Base-by-base conservation (phyloP, 805 yeast genomes). In the Lipomyces sp. region DNA sequence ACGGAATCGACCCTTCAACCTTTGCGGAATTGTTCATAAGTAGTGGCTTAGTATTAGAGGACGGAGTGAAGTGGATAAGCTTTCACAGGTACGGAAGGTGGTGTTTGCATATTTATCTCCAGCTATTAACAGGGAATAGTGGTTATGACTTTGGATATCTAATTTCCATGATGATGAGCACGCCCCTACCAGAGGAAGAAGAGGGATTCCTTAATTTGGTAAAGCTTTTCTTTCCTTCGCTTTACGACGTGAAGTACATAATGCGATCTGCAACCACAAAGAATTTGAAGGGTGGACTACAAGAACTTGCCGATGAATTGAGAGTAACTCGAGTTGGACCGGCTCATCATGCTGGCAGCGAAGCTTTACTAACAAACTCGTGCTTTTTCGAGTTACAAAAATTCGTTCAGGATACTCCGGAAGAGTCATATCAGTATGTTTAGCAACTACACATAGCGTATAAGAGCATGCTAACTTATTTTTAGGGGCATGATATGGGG, bases 71-170 rank as follows among this genome's bases (percentile, higher is more conserved):
- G 61, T 95, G 99, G 99, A 83, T 92, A 61, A 89, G 97, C 67
- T 95, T 89, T 79, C 98, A 95, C 77, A 88, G 57, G 64, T 62
- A n/a, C 8, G 86, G 33, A 29, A 48, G 32, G 29, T 35, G 11
- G 13, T 6, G 18, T 54, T 60, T 24, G 2, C 24, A 10, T 34
- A 11, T 50, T 10, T 33, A 15, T 15, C 4, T 24, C n/a, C 11
- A 30, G 18, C 30, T 63, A 32, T 15, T 45, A 45, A 33, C 34
- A 10, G 10, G n/a, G 18, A 13, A 8, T 48, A 72, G 87, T 1
- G 99, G 98, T 11, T 95, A 95, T 78, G 99, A 95, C 77, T 85
- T 93, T 75, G 99, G 98, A 1, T 93, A 93, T 77, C 80, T 95
- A 66, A 80, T 92, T 15, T 86, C 96, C 59, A 81, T 92, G 70